Base-by-base conservation (phyloP, 2,329 filamentous ascomycete genomes). In the Stemphylium lycopersici region DNA sequence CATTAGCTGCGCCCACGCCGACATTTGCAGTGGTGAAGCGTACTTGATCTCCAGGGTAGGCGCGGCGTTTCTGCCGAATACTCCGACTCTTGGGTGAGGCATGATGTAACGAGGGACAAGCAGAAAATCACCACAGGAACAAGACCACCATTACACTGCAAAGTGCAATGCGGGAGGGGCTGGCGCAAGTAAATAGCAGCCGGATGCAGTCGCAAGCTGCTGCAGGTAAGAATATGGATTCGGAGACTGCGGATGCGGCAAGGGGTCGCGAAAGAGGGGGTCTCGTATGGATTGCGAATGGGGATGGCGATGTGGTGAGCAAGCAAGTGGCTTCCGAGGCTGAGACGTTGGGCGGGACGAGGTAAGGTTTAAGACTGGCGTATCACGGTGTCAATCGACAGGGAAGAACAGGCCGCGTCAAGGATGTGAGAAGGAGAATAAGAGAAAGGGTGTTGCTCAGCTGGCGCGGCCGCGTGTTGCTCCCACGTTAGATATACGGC, bases 31-130 rank as follows among this genome's bases (percentile, higher is more conserved):
- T 47, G 48, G 20, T 52, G 15, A 16, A 32, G 64, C 73, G 45
- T 72, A 77, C 76, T 78, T 73, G 61, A 81, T 80, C 63, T 81
- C 79, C 50, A 76, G 63, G 43, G 67, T 63, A 33, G 73, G 71
- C 52, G 68, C 65, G 33, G 64, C 55, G 51, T 62, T 69, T 39
- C 67, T 63, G 62, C 72, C 72, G 68, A 76, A 76, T 32, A 74
- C 70, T 46, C 66, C 69, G 43, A 62, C 63, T 52, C 67, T 63
- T 41, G 70, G 58, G 48, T 63, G 67, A 59, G 72, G 72, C 73
- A 76, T 74, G 58, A 50, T 68, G 48, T 52, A 56, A 48, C 48
- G 38, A 48, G 33, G 41, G 48, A 41, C 18, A 33, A 31, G 42
- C 38, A n/a, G 32, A 41, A 37, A 44, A 40, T 52, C 48, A 52